Percentiles rank a stretch among this genome's conserved stretches.
Conservation (phyloP, 495 filamentous ascomycete genomes). For the Daldinia decipiens region DNA sequence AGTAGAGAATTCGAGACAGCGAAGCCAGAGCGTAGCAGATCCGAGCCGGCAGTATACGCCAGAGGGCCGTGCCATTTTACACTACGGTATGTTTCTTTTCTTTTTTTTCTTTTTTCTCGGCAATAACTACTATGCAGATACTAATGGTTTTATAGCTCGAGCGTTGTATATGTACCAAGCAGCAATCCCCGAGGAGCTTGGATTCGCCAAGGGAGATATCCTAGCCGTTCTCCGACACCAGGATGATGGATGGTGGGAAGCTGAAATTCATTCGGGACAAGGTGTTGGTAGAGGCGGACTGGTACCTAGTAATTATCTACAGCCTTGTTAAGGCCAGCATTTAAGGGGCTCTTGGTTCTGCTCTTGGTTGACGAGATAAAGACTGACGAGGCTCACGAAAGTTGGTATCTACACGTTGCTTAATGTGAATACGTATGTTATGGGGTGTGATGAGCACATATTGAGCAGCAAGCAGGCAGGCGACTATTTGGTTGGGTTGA, state of each 20-base stretch:
- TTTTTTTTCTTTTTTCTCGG: not conserved
- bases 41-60: constrained; percentile 76
- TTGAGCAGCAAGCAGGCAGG: constrained; percentile 21
- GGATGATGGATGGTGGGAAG: constrained; percentile 99
- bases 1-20: constrained; percentile 62
- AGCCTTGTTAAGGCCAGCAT: constrained; percentile 65
- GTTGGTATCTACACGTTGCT: constrained; percentile 12
- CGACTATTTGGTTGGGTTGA: constrained; percentile 9
- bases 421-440: constrained; percentile 15
- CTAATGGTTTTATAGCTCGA: constrained; percentile 69
- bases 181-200: constrained; percentile 93
- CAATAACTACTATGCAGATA: not conserved
- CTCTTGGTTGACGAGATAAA: constrained; percentile 33
- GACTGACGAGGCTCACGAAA: constrained; percentile 33
- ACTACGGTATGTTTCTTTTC: constrained; percentile 79
- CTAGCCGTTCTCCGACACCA: constrained; percentile 90
- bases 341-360: constrained; percentile 15
- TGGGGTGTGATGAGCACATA: constrained; percentile 27
- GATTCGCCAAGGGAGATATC: constrained; percentile 91
- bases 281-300: constrained; percentile 75
- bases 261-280: constrained; percentile 81
- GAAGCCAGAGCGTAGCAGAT: constrained; percentile 86
- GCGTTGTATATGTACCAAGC: constrained; percentile 94
- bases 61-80: constrained; percentile 87
- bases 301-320: constrained; percentile 97